Conservation (phyloP, 169 alveolate species). For the Theileria orientalis region DNA sequence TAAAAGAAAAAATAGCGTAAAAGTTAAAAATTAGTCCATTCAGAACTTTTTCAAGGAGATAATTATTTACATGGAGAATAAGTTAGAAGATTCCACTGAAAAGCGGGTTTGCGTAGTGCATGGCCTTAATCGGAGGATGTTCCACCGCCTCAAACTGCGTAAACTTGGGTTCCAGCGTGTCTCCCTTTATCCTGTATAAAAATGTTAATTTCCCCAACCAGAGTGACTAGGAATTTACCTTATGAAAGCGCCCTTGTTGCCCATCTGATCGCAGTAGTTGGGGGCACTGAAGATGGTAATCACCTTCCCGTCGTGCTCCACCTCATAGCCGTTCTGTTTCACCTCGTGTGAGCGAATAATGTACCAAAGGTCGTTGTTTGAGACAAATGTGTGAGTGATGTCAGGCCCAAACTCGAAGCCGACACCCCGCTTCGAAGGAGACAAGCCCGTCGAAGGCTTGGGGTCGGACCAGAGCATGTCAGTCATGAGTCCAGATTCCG, state of each 20-base stretch:
- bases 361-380: slow-evolving; percentile 86
- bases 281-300: slow-evolving; percentile 99
- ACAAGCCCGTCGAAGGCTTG: slow-evolving; percentile 90
- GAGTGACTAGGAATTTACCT: slow-evolving; percentile 39
- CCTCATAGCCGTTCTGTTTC: slow-evolving; percentile 96
- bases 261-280: slow-evolving; percentile 99
- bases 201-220: not conserved
- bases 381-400: slow-evolving; percentile 90
- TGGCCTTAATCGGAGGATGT: slow-evolving; percentile 93
- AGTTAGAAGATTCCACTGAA: slow-evolving; percentile 64
- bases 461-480: slow-evolving; percentile 99
- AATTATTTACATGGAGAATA: not conserved
- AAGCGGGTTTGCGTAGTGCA: slow-evolving; percentile 89
- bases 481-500: slow-evolving; percentile 90
- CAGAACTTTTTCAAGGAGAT: not conserved
- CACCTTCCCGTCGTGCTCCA: slow-evolving; percentile 94
- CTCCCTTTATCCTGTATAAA: slow-evolving; percentile 79
- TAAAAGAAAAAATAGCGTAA: not conserved
- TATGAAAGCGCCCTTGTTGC: slow-evolving; percentile 96
- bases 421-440: slow-evolving; percentile 97
- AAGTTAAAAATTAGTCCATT: not conserved
- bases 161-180: slow-evolving; percentile 86
- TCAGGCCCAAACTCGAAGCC: slow-evolving; percentile 96
- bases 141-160: slow-evolving; percentile 89
- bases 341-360: slow-evolving; percentile 97